Evolutionary conservation across 768 basidiomycete species (phyloP).

Genomic region (Boletus barrowsii): DNA sequence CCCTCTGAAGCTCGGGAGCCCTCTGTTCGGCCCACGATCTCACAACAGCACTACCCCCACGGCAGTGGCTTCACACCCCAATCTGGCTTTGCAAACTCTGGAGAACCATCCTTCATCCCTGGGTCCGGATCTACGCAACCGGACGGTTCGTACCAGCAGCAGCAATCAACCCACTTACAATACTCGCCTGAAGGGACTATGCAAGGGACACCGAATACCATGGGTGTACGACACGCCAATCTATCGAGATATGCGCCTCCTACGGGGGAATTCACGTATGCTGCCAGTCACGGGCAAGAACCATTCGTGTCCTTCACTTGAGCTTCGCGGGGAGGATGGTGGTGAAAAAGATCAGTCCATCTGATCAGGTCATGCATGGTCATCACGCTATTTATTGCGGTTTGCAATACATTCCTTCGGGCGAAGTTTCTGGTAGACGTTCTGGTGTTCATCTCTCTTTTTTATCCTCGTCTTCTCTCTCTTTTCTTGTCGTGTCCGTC

Average conservation of each 20-base stretch:
- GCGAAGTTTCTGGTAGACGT: constrained; percentile 7
- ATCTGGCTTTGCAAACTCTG: constrained; percentile 9
- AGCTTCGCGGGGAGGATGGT: constrained; percentile 1
- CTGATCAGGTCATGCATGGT: neutral
- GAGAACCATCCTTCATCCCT: constrained; percentile 19
- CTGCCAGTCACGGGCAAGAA: constrained; percentile 23
- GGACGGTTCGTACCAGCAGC: constrained; percentile 13
- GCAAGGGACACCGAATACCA: constrained; percentile 7
- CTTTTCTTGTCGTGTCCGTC: constrained; percentile 13
- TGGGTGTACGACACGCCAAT: constrained; percentile 13
- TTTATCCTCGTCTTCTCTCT: constrained; percentile 5
- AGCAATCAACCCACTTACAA: constrained; percentile 12
- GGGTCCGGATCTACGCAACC: constrained; percentile 8
- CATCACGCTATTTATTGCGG: constrained; percentile 5
- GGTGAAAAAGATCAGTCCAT: neutral
- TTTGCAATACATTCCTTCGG: neutral
- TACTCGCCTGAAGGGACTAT: constrained; percentile 20
- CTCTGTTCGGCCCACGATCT: constrained; percentile 16
- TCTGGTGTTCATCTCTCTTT: neutral
- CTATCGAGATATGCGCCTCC: constrained; percentile 20
- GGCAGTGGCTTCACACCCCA: constrained; percentile 12
- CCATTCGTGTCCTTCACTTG: constrained; percentile 19
- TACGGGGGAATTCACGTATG: constrained; percentile 19
- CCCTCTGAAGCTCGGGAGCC: constrained; percentile 15
- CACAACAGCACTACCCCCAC: constrained; percentile 18